Evolutionary conservation across 331 rosid species (phyloP), one percentile per base, ranked within the genome.

Genomic region (Spiraea crenata): DNA sequence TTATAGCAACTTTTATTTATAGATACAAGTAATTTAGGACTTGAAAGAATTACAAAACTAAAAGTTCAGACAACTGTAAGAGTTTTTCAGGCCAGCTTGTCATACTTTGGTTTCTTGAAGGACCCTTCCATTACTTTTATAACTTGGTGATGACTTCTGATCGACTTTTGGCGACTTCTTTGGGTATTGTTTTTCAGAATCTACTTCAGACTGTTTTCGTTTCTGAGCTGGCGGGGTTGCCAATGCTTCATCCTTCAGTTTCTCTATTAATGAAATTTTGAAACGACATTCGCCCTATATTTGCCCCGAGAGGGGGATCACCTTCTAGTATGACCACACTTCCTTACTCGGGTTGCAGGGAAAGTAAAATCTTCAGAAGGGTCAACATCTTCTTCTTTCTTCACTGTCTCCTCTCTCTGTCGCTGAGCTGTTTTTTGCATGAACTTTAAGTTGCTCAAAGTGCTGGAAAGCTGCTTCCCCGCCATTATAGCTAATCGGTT

Each of bases 261-360:
- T 91, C 99, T 95, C 99, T 78, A 95, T 81, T 0, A 79, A 72
- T 34, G 77, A 95, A 95, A 75, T 85, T 83, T 63, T 81, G 88
- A 83, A 95, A 91, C 9, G 98, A 89, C 92, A 91, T 86, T 19
- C 96, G 90, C 54, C 99, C 99, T 70, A 76, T 85, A 70, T 58
- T 48, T 19, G 84, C 91, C 49, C 93, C 96, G 3, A 97, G 99
- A 76, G 74, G 91, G 45, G 99, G 96, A 80, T 95, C 96, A 38
- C 92, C 97, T 86, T 91, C 99, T 82, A 86, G 67, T 79, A 89
- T 69, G 61, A 95, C 92, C 68, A 85, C 96, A 93, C 79, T 80
- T 90, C 77, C 79, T 79, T 51, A 73, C 12, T 12, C 76, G 58
- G 13, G 74, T 48, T 38, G 79, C 19, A 51, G 82, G 69, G 42